Evolutionary conservation across 108 stramenopile genomes (phyloP).

Genomic region (Stephanodiscus minutulus): DNA sequence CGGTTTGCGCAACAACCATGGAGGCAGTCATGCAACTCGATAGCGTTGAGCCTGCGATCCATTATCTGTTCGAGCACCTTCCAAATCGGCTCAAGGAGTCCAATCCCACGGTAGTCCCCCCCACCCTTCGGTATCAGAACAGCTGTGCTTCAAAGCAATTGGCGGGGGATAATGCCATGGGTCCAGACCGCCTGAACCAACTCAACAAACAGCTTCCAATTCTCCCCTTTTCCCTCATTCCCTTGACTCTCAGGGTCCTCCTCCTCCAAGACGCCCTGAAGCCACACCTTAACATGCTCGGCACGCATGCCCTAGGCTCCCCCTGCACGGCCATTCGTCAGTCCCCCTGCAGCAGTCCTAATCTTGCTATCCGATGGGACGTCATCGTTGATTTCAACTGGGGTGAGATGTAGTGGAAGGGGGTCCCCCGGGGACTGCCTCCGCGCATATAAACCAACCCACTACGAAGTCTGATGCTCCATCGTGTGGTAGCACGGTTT

Average conservation of each 20-base stretch:
- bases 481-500: conserved; percentile 6
- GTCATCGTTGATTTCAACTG: background rate
- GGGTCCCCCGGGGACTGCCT: conserved; percentile 12
- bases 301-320: conserved; percentile 2
- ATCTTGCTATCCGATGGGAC: background rate
- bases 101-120: conserved; percentile 19
- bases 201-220: background rate
- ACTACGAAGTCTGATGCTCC: background rate
- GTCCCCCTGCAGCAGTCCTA: background rate
- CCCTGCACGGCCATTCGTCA: background rate
- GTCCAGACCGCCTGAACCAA: conserved; percentile 9
- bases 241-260: background rate
- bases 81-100: too few relatives aligned
- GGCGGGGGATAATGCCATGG: conserved; percentile 7
- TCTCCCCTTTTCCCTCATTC: background rate
- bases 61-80: conserved; percentile 14
- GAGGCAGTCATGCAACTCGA: conserved; percentile 15
- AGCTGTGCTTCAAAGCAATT: background rate
- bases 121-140: conserved; percentile 21
- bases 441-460: background rate
- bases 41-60: background rate
- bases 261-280: background rate
- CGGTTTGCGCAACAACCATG: conserved; percentile 3
- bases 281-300: conserved; percentile 11
- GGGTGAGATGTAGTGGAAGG: background rate